A percentile compares a stretch with the other conserved stretches of the same genome.
phyloP scores from a whole-genome alignment of 345 rosid species.

The Streptanthus diversifolius region DNA sequence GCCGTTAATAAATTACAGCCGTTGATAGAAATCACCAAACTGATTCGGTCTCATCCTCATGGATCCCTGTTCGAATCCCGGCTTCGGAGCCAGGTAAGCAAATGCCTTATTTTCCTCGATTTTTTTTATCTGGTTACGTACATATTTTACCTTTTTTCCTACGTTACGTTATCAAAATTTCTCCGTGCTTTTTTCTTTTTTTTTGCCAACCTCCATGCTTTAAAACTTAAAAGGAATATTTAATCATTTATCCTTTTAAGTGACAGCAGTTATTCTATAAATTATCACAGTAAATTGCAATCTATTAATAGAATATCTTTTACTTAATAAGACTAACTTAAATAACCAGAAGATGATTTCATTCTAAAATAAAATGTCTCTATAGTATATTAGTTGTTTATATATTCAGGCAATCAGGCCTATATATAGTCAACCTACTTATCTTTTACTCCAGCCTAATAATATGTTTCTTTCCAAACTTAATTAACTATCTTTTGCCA shows the following conservation, averaged over 20 bases:
- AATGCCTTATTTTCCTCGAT: background rate
- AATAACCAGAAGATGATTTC: background rate
- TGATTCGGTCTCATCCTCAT: constrained; percentile 51
- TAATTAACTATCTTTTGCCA: background rate
- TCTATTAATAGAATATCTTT: background rate
- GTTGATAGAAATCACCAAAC: constrained; percentile 41
- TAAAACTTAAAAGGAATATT: background rate
- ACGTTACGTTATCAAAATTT: background rate
- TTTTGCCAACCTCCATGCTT: too few relatives aligned
- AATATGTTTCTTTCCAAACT: constrained; percentile 1
- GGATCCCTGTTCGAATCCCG: constrained; percentile 50
- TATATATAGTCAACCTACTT: constrained; percentile 6
- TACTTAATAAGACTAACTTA: background rate
- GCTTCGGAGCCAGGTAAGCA: constrained; percentile 48
- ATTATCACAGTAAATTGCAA: background rate
- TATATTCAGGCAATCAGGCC: constrained; percentile 1
- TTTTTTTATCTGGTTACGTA: background rate
- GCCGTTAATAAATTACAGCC: constrained; percentile 45
- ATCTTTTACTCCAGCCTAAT: background rate
- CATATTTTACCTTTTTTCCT: background rate
- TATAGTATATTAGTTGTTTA: background rate
- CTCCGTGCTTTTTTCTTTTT: background rate
- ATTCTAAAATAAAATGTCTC: background rate
- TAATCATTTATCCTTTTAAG: background rate
- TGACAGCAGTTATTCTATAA: background rate